Conservation (phyloP, 129 eudicot genomes). For the Deinandra increscens region DNA sequence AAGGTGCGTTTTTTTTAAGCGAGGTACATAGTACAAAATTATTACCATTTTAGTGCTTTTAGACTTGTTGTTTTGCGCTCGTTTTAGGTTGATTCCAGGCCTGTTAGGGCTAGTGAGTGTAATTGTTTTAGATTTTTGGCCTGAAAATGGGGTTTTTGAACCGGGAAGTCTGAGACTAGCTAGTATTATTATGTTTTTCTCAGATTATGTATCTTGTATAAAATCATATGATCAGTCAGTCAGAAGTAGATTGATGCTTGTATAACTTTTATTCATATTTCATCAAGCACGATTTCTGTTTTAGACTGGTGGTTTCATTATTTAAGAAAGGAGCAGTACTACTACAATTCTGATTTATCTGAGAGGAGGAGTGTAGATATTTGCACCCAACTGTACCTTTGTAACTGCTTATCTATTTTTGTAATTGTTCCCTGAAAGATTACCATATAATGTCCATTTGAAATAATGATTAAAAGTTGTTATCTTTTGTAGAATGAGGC, state of each 20-base stretch:
- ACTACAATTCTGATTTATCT: constrained; percentile 2
- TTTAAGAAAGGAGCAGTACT: neutral
- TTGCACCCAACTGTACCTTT: neutral
- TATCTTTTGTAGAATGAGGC: constrained; percentile 74
- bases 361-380: neutral
- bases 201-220: neutral
- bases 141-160: no score
- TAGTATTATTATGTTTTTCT: neutral
- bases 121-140: no score
- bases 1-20: no score
- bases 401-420: neutral
- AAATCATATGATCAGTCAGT: no score
- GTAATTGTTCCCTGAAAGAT: constrained; percentile 6
- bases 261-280: neutral
- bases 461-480: constrained; percentile 16
- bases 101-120: no score
- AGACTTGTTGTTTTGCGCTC: no score
- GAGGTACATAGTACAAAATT: no score
- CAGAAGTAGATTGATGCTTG: no score
- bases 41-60: no score
- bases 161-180: no score
- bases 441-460: neutral
- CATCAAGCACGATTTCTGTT: neutral
- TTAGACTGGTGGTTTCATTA: constrained; percentile 3
- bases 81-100: no score